Evolutionary conservation across 83 land plant species (phyloP), one percentile per base, ranked within the genome.

Genomic region (Isoetes engelmannii): DNA sequence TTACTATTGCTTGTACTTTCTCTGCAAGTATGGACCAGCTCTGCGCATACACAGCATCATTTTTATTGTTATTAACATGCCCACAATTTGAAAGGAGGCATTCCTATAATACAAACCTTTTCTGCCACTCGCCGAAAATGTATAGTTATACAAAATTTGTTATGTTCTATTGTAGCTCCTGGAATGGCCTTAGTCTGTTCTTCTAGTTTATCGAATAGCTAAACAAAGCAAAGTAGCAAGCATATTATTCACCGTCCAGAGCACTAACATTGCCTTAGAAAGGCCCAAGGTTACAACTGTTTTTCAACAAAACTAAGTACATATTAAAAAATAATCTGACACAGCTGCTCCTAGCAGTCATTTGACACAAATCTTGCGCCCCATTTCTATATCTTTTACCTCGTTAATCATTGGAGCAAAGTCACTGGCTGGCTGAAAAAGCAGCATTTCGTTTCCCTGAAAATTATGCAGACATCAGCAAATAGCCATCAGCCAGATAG

Each of bases 111-210:
- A 28, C 37, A 28, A 28, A 92, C 97, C 89, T 92, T 82, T 73
- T 85, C 92, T 58, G 89, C 82, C 68, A 89, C 96, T 63, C 74
- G 69, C 7, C 97, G 89, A 66, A 89, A 92, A 74, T 92, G 97
- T 57, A 92, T 86, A 71, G 94, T 87, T 47, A 80, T 78, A 66
- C 95, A 89, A 79, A 87, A 92, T 58, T 82, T 92, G 69, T 89
- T 86, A 62, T 92, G 81, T 78, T 92, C 97, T 46, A 92, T 86
- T 53, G 74, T 81, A 47, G 86, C 85, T 28, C 97, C 97, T 62
- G 66, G 18, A 42, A 92, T 85, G 4, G 18, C 72, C 68, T 82
- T 82, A 4, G 87, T 85, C 17, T 55, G 80, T 67, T 92, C 87
- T 19, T 81, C 81, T 67, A 92, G 83, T 69, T 72, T 64, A 66